These are phyloP conservation scores for Talaromyces sp. DNA, from an alignment of 2,329 filamentous ascomycete genomes.

Conservation along the genomic window DNA sequence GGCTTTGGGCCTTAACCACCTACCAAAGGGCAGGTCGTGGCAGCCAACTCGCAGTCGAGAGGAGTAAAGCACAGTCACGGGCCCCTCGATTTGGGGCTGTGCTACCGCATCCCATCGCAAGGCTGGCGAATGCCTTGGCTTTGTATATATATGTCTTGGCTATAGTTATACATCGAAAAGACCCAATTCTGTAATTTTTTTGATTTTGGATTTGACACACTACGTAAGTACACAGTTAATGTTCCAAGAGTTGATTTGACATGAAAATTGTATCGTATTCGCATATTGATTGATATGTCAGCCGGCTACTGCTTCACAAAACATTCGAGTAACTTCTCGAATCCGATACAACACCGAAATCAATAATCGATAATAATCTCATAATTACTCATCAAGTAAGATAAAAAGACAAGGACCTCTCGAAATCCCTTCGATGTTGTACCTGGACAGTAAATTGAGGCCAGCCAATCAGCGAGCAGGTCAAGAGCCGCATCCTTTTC, in stretches of 20 bases:
- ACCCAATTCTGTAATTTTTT: too few relatives aligned
- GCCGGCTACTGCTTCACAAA: not conserved
- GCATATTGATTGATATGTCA: not conserved
- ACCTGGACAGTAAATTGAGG: not conserved
- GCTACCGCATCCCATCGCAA: too few relatives aligned
- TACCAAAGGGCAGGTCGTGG: too few relatives aligned
- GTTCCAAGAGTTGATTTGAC: not conserved
- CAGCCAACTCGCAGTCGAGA: too few relatives aligned
- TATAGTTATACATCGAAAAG: too few relatives aligned
- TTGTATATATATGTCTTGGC: too few relatives aligned
- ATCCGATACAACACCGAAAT: not conserved
- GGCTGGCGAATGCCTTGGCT: too few relatives aligned
- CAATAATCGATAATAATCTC: not conserved
- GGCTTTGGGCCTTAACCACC: too few relatives aligned
- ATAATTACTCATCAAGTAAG: not conserved
- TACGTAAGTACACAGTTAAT: not conserved
- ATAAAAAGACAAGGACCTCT: slow-evolving; percentile 33
- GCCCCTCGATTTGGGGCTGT: too few relatives aligned
- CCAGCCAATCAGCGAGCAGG: not conserved
- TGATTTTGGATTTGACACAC: not conserved
- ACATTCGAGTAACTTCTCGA: slow-evolving; percentile 2
- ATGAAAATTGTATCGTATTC: not conserved
- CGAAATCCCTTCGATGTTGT: slow-evolving; percentile 30
- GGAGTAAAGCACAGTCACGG: too few relatives aligned
- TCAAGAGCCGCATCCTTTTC: not conserved